phyloP scores from a whole-genome alignment of 1,139 yeast species.

The Wickerhamiella pararugosa region DNA sequence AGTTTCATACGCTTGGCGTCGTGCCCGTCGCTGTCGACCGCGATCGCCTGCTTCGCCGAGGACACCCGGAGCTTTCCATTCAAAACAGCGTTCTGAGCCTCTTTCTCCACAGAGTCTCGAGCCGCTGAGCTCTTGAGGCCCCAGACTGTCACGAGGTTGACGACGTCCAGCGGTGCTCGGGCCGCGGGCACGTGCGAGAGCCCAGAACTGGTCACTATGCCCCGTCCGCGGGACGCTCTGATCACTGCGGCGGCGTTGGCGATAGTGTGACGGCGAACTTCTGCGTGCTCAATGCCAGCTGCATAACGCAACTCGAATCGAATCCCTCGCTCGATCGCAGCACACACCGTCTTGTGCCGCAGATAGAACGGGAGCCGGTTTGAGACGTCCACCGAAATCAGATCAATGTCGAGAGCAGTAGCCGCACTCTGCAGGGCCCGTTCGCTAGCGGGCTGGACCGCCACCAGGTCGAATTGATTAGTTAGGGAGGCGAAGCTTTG shows the following conservation, averaged over 20 bases:
- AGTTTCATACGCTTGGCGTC: too few relatives aligned
- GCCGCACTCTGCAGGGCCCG: constrained; percentile 64
- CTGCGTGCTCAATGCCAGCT: constrained; percentile 15
- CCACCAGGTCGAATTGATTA: constrained; percentile 50
- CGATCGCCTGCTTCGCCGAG: constrained; percentile 15
- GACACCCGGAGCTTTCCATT: constrained; percentile 13
- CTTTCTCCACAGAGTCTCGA: constrained; percentile 36
- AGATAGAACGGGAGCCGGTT: constrained; percentile 59
- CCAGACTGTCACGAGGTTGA: constrained; percentile 48
- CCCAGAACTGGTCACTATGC: constrained; percentile 68
- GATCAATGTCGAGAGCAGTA: constrained; percentile 54
- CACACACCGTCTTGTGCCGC: constrained; percentile 70
- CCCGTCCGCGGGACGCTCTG: constrained; percentile 72
- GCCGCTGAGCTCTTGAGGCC: constrained; percentile 57
- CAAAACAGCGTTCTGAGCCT: constrained; percentile 12
- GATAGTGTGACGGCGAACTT: constrained; percentile 43
- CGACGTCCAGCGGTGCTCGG: constrained; percentile 53
- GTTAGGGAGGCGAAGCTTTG: constrained; percentile 47
- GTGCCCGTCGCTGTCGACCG: not conserved
- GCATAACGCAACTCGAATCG: constrained; percentile 67
- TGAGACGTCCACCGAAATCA: constrained; percentile 57
- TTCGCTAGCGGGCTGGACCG: constrained; percentile 70
- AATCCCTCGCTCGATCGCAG: constrained; percentile 71
- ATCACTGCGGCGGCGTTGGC: constrained; percentile 59
- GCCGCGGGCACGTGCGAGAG: constrained; percentile 43